Percentiles rank a stretch among this genome's conserved stretches.
Evolutionary conservation across 345 rosid species (phyloP).

Genomic region (Pugionium dolabratum): DNA sequence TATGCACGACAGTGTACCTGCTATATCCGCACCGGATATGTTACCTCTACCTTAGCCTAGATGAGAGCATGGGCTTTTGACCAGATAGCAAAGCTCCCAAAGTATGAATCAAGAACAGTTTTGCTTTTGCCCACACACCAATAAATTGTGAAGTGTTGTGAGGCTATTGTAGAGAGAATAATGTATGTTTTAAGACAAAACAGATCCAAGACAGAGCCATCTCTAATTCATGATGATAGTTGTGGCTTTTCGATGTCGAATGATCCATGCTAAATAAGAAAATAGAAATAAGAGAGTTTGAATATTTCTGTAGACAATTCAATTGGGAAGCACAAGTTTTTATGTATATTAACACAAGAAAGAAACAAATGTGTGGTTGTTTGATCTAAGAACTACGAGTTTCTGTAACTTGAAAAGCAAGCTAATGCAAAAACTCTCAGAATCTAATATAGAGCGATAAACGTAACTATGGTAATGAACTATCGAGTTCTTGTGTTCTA

Average conservation of each 20-base stretch:
- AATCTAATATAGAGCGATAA: neutral
- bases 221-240: neutral
- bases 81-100: constrained; percentile 9
- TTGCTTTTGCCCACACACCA: constrained; percentile 26
- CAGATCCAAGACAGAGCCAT: neutral
- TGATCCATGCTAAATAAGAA: no score
- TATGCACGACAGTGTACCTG: constrained; percentile 43
- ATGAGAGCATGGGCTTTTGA: constrained; percentile 9
- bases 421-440: neutral
- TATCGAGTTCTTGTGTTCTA: constrained; percentile 3
- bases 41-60: constrained; percentile 39
- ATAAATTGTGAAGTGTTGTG: constrained; percentile 30
- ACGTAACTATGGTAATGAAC: neutral
- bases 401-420: neutral
- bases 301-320: no score
- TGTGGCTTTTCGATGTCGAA: no score
- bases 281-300: no score
- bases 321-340: no score
- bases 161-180: constrained; percentile 14
- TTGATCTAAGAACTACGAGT: no score
- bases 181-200: constrained; percentile 12
- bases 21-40: constrained; percentile 7
- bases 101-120: constrained; percentile 19
- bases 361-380: no score
- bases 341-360: no score